Base-by-base conservation (phyloP, 2,329 filamentous ascomycete genomes). In the Diaporthe citrichinensis region DNA sequence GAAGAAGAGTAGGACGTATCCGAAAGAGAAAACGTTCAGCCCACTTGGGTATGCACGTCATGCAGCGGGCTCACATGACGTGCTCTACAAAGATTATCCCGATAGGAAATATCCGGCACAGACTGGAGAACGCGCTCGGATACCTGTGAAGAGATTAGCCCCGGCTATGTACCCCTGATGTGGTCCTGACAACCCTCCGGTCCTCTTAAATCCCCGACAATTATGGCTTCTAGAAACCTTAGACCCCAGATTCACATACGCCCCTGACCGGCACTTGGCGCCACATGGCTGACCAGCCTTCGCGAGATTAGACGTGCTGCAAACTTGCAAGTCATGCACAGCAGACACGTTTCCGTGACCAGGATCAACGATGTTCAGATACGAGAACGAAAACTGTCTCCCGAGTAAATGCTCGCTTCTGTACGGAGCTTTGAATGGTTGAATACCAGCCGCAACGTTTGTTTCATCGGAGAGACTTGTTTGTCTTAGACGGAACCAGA, bases 321-420 rank as follows among this genome's bases (percentile, higher is more conserved):
- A 36, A 23, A 53, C 12, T 53, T 53, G 46, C 65, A 68, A 68
- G 65, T 68, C 65, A 68, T 68, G 65, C 46, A 49, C 46, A 20
- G 31, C 65, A 36, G 31, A 41, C 65, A 53, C 44, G 46, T 39
- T 53, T 39, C 23, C 39, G n/a, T 28, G 46, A 68, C 65, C 46
- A 9, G 65, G 65, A 68, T 68, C 65, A 68, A 68, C 65, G 65
- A 68, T 68, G 65, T 51, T 68, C 34, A 41, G 49, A 68, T 68
- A 68, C 65, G 65, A 68, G 65, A 68, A 53, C 65, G 46, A 53
- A 28, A 25, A 20, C n/a, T 53, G 49, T 20, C 31, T 34, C 20
- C 8, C 31, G 20, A 17, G 44, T 20, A 10, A 36, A 53, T n/a
- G 31, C 28, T 25, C 31, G 14, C 41, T 17, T 62, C 3, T n/a